These are phyloP conservation scores for Pisolithus marmoratus DNA, from an alignment of 768 basidiomycete genomes.

Conservation along the genomic window DNA sequence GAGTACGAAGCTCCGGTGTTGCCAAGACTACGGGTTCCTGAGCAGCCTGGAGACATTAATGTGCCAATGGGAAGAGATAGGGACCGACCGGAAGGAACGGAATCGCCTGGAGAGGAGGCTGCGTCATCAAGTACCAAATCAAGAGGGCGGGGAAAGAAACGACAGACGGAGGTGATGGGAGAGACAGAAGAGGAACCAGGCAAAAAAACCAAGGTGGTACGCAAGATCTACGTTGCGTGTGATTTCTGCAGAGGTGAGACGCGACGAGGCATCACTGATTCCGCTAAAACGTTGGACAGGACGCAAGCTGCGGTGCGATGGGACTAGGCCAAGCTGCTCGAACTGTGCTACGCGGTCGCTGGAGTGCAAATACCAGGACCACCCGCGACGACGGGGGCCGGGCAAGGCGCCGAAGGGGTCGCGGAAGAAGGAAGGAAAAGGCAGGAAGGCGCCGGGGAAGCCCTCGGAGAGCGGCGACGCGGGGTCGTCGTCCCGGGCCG, in stretches of 20 bases:
- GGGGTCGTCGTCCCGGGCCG: neutral
- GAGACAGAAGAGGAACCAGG: slow-evolving; percentile 13
- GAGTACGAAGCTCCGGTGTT: slow-evolving; percentile 20
- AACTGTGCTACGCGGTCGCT: slow-evolving; percentile 54
- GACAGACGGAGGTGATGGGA: slow-evolving; percentile 1
- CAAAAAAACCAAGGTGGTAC: slow-evolving; percentile 15
- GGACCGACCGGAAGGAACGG: slow-evolving; percentile 11
- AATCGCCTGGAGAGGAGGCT: slow-evolving; percentile 1
- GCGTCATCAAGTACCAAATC: slow-evolving; percentile 1
- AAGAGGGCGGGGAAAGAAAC: slow-evolving; percentile 15
- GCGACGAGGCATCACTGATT: neutral
- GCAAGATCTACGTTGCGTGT: slow-evolving; percentile 52
- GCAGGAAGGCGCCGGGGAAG: slow-evolving; percentile 3
- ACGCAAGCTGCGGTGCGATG: slow-evolving; percentile 73
- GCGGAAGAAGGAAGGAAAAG: slow-evolving; percentile 30
- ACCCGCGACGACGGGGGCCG: slow-evolving; percentile 59
- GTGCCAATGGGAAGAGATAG: slow-evolving; percentile 4
- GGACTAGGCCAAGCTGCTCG: slow-evolving; percentile 53
- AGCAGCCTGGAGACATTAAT: slow-evolving; percentile 3
- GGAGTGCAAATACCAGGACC: slow-evolving; percentile 48
- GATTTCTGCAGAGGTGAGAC: slow-evolving; percentile 70
- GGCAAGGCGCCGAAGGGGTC: slow-evolving; percentile 67
- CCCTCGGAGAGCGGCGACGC: neutral
- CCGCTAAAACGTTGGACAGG: slow-evolving; percentile 31
- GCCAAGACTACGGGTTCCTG: slow-evolving; percentile 26